phyloP scores from a whole-genome alignment of 371 early-diverging fungal genomes.

The Mortierella sp. region DNA sequence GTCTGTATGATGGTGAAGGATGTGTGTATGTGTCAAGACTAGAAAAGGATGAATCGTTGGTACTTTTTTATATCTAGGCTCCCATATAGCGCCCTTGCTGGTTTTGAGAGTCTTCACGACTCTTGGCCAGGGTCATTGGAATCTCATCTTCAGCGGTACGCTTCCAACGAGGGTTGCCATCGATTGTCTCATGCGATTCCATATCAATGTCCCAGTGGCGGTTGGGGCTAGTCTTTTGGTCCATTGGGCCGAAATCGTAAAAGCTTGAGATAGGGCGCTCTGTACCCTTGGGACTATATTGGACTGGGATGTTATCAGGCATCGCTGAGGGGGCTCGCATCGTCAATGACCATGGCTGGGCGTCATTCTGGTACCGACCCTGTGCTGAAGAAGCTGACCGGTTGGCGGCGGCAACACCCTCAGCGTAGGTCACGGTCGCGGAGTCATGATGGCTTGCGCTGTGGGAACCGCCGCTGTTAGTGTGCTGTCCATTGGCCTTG shows the following conservation, averaged over 20 bases:
- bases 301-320: slow-evolving; percentile 21
- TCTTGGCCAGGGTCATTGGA: slow-evolving; percentile 44
- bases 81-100: neutral
- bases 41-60: neutral
- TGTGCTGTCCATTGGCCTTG: slow-evolving; percentile 15
- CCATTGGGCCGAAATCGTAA: slow-evolving; percentile 34
- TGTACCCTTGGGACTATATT: slow-evolving; percentile 17
- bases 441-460: slow-evolving; percentile 8
- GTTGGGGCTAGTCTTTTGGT: slow-evolving; percentile 10
- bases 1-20: neutral
- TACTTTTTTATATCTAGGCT: neutral
- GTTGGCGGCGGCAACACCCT: slow-evolving; percentile 27
- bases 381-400: no score
- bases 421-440: slow-evolving; percentile 27
- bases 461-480: slow-evolving; percentile 1
- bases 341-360: slow-evolving; percentile 46
- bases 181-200: slow-evolving; percentile 31
- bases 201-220: slow-evolving; percentile 30
- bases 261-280: slow-evolving; percentile 12
- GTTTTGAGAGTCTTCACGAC: slow-evolving; percentile 5
- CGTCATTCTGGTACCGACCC: neutral
- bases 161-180: slow-evolving; percentile 23
- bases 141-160: slow-evolving; percentile 35
- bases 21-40: neutral
- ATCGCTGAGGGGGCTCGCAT: slow-evolving; percentile 28